Evolutionary conservation across 305 asterid species (phyloP).

Genomic region (Fraxinus greggii): DNA sequence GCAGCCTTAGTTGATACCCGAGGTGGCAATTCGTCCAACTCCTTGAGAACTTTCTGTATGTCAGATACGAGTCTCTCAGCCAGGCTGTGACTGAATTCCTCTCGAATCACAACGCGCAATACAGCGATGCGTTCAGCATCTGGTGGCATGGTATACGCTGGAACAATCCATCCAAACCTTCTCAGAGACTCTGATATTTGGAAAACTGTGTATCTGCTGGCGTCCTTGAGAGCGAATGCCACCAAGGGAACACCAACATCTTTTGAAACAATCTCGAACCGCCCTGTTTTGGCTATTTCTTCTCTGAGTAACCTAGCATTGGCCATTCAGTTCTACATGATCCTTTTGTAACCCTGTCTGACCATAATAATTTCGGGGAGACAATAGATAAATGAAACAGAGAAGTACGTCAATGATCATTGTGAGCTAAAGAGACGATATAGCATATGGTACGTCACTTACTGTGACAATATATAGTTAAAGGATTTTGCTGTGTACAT

Average conservation of each 20-base stretch:
- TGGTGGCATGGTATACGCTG: constrained; percentile 27
- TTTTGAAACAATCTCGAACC: constrained; percentile 29
- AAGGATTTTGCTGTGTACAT: too few relatives aligned
- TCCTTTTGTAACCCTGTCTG: constrained; percentile 30
- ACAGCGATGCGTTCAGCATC: constrained; percentile 23
- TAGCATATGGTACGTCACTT: neutral
- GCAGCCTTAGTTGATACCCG: neutral
- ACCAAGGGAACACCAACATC: constrained; percentile 35
- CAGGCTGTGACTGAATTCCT: constrained; percentile 31
- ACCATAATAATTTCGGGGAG: neutral
- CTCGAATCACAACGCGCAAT: constrained; percentile 20
- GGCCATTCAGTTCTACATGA: constrained; percentile 37
- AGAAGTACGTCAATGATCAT: neutral
- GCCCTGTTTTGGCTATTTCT: constrained; percentile 25
- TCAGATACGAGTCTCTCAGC: constrained; percentile 34
- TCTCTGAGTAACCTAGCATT: constrained; percentile 28
- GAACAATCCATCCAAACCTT: constrained; percentile 32
- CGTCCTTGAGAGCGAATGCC: constrained; percentile 34
- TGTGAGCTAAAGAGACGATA: neutral
- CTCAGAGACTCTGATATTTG: constrained; percentile 29
- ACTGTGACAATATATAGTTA: neutral
- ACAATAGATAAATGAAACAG: neutral
- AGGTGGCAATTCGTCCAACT: constrained; percentile 26
- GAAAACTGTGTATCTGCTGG: constrained; percentile 24
- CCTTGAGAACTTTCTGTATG: constrained; percentile 28